A percentile compares a stretch with the other conserved stretches of the same genome.
Evolutionary conservation across 163 green algal species (phyloP).

Genomic region (Picocystis sp.): DNA sequence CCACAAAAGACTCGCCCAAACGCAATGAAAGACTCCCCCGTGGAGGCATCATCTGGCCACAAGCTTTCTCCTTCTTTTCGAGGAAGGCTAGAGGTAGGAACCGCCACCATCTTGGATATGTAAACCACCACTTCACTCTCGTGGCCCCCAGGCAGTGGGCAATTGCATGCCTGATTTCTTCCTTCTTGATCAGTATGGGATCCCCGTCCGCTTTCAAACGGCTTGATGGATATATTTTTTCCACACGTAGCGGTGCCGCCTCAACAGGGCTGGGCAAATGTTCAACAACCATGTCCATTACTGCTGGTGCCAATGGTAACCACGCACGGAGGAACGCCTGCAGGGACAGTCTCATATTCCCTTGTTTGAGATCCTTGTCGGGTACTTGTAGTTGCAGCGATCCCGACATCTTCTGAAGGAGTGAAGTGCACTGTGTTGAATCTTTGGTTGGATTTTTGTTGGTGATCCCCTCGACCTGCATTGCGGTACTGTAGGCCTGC

Average conservation of each 20-base stretch:
- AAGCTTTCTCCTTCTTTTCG: slow-evolving; percentile 15
- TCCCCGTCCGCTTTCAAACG: too few species aligned
- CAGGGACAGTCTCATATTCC: slow-evolving; percentile 13
- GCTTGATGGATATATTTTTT: too few species aligned
- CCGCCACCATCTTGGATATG: slow-evolving; percentile 87
- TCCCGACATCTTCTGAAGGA: slow-evolving; percentile 45
- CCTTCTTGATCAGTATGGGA: too few species aligned
- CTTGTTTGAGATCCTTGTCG: slow-evolving; percentile 2
- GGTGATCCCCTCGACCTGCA: slow-evolving; percentile 20
- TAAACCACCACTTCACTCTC: slow-evolving; percentile 62
- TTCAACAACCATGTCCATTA: slow-evolving; percentile 65
- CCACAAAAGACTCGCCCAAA: slow-evolving; percentile 89
- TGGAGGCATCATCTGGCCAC: slow-evolving; percentile 4
- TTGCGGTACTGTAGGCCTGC: slow-evolving; percentile 50
- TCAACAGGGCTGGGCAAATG: slow-evolving; percentile 54
- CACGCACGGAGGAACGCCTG: slow-evolving; percentile 59
- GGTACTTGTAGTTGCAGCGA: slow-evolving; percentile 15
- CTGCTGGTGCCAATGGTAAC: slow-evolving; percentile 67
- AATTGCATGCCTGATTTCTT: too few species aligned
- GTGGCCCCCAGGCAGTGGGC: slow-evolving; percentile 18
- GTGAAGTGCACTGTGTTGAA: slow-evolving; percentile 1
- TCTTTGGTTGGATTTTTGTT: neutral
- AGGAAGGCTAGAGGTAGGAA: slow-evolving; percentile 41
- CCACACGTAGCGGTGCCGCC: neutral
- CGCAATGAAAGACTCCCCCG: slow-evolving; percentile 62